Percentiles rank a stretch among this genome's conserved stretches.
Evolutionary conservation across 371 early-diverging fungal genomes (phyloP).

Genomic region (Mortierella sp.): DNA sequence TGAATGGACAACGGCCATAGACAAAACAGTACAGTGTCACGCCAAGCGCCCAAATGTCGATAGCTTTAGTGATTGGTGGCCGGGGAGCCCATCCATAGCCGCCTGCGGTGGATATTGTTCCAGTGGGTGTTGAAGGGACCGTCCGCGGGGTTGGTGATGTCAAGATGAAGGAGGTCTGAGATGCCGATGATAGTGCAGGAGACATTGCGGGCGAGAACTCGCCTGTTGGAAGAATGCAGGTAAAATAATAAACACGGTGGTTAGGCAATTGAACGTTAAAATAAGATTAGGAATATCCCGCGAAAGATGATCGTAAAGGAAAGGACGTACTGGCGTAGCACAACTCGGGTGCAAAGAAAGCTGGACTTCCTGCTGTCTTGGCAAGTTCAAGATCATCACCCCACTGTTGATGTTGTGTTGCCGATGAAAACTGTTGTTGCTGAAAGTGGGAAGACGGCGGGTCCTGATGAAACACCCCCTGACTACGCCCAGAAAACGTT

Average conservation of each 20-base stretch:
- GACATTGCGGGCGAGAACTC: constrained; percentile 49
- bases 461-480: constrained; percentile 13
- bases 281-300: too few relatives aligned
- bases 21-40: constrained; percentile 98
- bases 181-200: constrained; percentile 39
- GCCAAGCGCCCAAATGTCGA: constrained; percentile 99
- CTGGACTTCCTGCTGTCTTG: constrained; percentile 97
- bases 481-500: constrained; percentile 24
- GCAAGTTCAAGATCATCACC: constrained; percentile 84
- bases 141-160: constrained; percentile 30
- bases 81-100: constrained; percentile 34
- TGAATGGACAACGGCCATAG: constrained; percentile 97
- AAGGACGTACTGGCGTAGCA: constrained; percentile 79
- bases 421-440: constrained; percentile 35
- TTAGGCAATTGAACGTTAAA: neutral
- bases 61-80: constrained; percentile 83
- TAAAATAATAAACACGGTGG: neutral
- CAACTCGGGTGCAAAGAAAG: constrained; percentile 98
- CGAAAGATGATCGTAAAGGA: neutral
- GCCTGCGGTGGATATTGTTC: constrained; percentile 25
- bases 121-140: constrained; percentile 40
- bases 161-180: constrained; percentile 43
- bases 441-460: constrained; percentile 15
- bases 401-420: constrained; percentile 52
- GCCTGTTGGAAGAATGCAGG: constrained; percentile 24